Conservation (phyloP, 2,329 filamentous ascomycete species). For the Talaromyces islandicus region DNA sequence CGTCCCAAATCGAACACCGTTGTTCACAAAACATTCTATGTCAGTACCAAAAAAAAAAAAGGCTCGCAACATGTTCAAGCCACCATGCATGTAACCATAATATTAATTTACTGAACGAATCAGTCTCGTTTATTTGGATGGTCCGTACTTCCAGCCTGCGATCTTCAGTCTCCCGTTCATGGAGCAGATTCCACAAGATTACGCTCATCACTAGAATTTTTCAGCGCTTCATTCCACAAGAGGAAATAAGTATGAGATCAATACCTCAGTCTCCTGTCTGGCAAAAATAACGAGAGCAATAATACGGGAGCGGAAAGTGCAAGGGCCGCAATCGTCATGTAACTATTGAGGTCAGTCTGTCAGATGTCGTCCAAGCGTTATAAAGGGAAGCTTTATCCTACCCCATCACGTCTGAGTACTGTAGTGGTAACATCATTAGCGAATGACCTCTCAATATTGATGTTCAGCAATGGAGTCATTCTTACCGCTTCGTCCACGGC, state of each 20-base stretch:
- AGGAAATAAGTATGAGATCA: neutral
- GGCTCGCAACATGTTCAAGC: neutral
- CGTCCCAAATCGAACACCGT: neutral
- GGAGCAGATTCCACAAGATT: neutral
- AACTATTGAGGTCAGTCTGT: neutral
- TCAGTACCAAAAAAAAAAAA: neutral
- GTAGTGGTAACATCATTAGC: neutral
- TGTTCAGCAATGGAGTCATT: neutral
- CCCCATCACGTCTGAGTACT: slow-evolving; percentile 5
- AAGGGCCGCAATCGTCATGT: neutral
- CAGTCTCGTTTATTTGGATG: neutral
- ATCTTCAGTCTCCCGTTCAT: neutral
- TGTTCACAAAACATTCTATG: neutral
- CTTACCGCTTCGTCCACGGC: slow-evolving; percentile 38
- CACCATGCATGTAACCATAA: neutral
- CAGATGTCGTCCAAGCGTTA: neutral
- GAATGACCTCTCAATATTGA: neutral
- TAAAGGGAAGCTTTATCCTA: neutral
- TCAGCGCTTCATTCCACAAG: neutral
- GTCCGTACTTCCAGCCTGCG: neutral
- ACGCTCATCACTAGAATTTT: neutral
- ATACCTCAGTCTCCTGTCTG: neutral
- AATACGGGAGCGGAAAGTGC: neutral
- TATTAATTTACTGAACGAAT: neutral
- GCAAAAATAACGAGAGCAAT: neutral